Evolutionary conservation across 73 alveolate species (phyloP), one percentile per base, ranked within the genome.

Genomic region (Uronychia binucleata): DNA sequence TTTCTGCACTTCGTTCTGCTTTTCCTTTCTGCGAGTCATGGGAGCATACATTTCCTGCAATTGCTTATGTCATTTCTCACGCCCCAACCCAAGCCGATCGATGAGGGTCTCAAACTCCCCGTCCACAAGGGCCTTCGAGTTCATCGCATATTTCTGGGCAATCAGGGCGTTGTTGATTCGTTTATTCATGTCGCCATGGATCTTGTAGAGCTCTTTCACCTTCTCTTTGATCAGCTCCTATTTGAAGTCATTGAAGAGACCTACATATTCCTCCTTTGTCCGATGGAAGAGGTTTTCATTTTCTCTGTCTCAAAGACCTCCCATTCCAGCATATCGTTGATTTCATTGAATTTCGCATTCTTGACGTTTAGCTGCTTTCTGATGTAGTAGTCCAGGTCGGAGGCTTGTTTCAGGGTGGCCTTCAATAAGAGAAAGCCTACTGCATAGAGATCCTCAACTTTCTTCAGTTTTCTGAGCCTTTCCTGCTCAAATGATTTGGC

Each of bases 191-290:
- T 30, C 28, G 5, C 29, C 58, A 27, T 28, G n/a, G 5, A 75
- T 30, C 58, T 75, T 75, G 5, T 28, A 5, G 59, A 75, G 28
- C 30, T 75, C 81, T 75, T 75, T 75, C 32, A 75, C 81, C 30
- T 75, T 75, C 58, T 75, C 81, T 75, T 75, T 75, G 28, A 30
- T 75, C 32, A 75, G 59, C 27, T 75, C 67, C 67, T 46, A 46
- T n/a, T n/a, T n/a, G 19, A 46, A 46, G 67, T 46, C 5, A 46
- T 46, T 11, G 5, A 19, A 11, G 5, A 5, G 5, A 5, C 67
- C 5, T 46, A 46, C 81, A 30, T 75, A 75, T 25, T 75, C 81
- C 46, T 30, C 57, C 58, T 27, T 75, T 1, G 81, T 32, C 30
- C 81, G 1, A 26, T 75, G 28, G 32, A 75, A 27, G 1, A 75